Evolutionary conservation across 1,139 yeast genomes (phyloP).

Genomic region (Pichiaceae sp.): DNA sequence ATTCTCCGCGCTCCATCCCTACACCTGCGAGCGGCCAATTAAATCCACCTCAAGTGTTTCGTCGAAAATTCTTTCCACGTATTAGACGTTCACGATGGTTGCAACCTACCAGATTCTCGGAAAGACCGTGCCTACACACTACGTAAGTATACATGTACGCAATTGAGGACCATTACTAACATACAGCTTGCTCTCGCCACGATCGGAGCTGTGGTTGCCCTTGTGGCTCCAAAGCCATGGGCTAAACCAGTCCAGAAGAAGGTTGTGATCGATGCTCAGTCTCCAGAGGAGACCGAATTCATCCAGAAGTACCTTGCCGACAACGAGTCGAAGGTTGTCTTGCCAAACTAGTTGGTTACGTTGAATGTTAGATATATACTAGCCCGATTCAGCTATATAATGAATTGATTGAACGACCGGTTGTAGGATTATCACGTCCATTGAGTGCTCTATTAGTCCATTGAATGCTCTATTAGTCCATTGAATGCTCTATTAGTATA

Average conservation of each 20-base stretch:
- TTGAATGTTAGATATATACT: too few relatives aligned
- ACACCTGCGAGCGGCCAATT: not conserved
- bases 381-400: too few relatives aligned
- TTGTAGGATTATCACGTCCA: too few relatives aligned
- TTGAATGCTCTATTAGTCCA: too few relatives aligned
- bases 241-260: slow-evolving; percentile 37
- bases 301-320: slow-evolving; percentile 35
- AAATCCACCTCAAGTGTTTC: not conserved
- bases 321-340: slow-evolving; percentile 8
- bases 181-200: slow-evolving; percentile 58
- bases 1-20: not conserved
- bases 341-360: not conserved
- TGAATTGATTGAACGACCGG: too few relatives aligned
- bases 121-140: slow-evolving; percentile 66
- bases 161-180: not conserved
- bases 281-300: slow-evolving; percentile 87
- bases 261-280: slow-evolving; percentile 62
- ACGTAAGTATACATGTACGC: slow-evolving; percentile 26
- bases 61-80: not conserved
- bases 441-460: too few relatives aligned
- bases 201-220: slow-evolving; percentile 49
- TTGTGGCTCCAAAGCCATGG: slow-evolving; percentile 69
- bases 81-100: slow-evolving; percentile 43
- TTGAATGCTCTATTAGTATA: too few relatives aligned
- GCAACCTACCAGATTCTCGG: slow-evolving; percentile 76